phyloP scores from a whole-genome alignment of 2,329 filamentous ascomycete species.

The Huntiella omanensis region DNA sequence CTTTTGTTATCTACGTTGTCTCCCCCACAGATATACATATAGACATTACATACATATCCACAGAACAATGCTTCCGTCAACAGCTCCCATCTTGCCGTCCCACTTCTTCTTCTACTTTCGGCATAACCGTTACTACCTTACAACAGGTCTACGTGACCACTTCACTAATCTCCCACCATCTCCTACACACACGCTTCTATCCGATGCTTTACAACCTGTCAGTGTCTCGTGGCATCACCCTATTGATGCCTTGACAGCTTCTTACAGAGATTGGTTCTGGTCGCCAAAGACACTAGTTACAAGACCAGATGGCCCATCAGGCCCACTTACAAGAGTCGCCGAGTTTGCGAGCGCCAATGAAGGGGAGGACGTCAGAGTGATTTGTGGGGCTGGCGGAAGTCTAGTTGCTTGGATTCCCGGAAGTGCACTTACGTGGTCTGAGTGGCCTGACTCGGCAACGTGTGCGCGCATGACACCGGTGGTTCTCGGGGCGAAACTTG shows the following conservation, averaged over 20 bases:
- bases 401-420: constrained; percentile 5
- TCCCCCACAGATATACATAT: background rate
- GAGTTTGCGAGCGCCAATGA: constrained; percentile 7
- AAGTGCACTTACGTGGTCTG: constrained; percentile 3
- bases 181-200: constrained; percentile 1
- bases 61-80: background rate
- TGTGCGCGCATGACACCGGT: constrained; percentile 8
- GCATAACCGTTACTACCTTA: constrained; percentile 8
- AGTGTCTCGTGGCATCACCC: constrained; percentile 4
- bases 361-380: constrained; percentile 7
- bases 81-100: background rate
- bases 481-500: constrained; percentile 5
- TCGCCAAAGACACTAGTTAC: background rate
- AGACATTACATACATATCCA: background rate
- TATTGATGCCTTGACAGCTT: constrained; percentile 3
- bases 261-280: constrained; percentile 10
- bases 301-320: too few species aligned
- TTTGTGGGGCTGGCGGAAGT: constrained; percentile 7
- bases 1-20: too few species aligned
- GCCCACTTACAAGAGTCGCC: background rate
- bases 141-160: constrained; percentile 8
- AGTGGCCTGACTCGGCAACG: constrained; percentile 2
- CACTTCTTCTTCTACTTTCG: constrained; percentile 11
- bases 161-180: constrained; percentile 6
- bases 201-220: constrained; percentile 3